phyloP scores from a whole-genome alignment of 352 stramenopile genomes.

The Phytopythium cucurbitacearum region DNA sequence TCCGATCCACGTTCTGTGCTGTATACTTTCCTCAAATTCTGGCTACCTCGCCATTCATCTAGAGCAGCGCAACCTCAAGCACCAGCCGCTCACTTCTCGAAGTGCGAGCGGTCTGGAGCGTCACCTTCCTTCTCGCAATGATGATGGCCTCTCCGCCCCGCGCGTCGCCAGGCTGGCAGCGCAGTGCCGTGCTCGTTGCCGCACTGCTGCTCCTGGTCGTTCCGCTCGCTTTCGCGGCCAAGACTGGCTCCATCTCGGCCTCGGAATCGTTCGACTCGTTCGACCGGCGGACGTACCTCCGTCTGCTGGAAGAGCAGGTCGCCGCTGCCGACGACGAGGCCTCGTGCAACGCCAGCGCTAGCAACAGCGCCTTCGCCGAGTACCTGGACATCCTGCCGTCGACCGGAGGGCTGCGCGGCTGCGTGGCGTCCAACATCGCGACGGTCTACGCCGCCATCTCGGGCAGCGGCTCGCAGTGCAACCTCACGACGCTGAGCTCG shows the following conservation, averaged over 20 bases:
- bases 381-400: constrained; percentile 41
- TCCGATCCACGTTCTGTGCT: too few species aligned
- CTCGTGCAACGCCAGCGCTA: constrained; percentile 34
- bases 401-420: constrained; percentile 41
- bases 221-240: constrained; percentile 8
- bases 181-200: background rate
- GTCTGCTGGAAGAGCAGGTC: constrained; percentile 15
- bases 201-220: constrained; percentile 4
- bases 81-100: constrained; percentile 6
- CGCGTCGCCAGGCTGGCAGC: background rate
- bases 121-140: background rate
- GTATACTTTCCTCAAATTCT: too few species aligned
- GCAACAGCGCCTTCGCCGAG: constrained; percentile 32
- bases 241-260: background rate
- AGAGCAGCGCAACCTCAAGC: too few species aligned
- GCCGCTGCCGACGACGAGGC: constrained; percentile 21
- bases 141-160: constrained; percentile 2
- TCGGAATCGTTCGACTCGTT: background rate
- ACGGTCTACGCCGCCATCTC: constrained; percentile 32
- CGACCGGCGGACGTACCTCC: constrained; percentile 16
- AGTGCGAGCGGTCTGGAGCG: background rate
- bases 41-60: too few species aligned
- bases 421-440: constrained; percentile 46
- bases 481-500: constrained; percentile 40
- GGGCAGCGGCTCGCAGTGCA: constrained; percentile 28